Evolutionary conservation across 306 rosid species (phyloP), one percentile per base, ranked within the genome.

Genomic region (Cyclanthera cordifolia): DNA sequence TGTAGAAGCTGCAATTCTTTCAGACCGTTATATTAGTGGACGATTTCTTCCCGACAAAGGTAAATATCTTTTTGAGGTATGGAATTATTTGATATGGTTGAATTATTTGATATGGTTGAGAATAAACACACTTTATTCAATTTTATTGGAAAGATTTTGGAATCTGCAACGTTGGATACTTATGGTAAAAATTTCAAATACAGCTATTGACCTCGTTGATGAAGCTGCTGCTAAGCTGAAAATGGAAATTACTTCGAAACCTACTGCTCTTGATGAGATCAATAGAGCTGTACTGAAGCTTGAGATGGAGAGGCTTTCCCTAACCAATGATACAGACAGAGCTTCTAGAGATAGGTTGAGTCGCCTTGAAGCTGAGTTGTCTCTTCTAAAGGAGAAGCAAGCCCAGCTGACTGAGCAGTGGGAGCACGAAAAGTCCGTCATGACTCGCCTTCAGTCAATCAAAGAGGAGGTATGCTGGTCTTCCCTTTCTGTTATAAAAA

Each of bases 191-290:
- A 75, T 75, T 51, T 53, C 15, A 68, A 74, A 82, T 74, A 67
- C 90, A 93, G 99, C 99, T 75, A 93, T 93, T 67, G 99, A 93
- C 83, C 79, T 93, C 60, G 99, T 90, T 75, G 99, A 93, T 70
- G 99, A 93, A 84, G 99, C 99, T 43, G 99, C 99, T 56, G 99
- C 99, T 17, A 93, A 93, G 80, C 79, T 93, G 79, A 93, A 93
- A 82, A 93, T 93, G 96, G 99, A 93, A 72, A 93, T 93, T 74
- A 93, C 99, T 47, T 93, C 99, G 58, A 93, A 93, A 71, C 99
- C 99, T 63, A 87, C 94, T 58, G 95, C 88, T 30, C 87, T 93
- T 60, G 99, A 93, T 85, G 99, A 90, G 90, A 93, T 93, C 77
- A 87, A 90, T 77, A 87, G 99, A 49, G 81, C 99, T 11, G 99